A percentile compares a stretch with the other conserved stretches of the same genome.
Evolutionary conservation across 1,284 basidiomycete species (phyloP).

Genomic region (Trametes sp.): DNA sequence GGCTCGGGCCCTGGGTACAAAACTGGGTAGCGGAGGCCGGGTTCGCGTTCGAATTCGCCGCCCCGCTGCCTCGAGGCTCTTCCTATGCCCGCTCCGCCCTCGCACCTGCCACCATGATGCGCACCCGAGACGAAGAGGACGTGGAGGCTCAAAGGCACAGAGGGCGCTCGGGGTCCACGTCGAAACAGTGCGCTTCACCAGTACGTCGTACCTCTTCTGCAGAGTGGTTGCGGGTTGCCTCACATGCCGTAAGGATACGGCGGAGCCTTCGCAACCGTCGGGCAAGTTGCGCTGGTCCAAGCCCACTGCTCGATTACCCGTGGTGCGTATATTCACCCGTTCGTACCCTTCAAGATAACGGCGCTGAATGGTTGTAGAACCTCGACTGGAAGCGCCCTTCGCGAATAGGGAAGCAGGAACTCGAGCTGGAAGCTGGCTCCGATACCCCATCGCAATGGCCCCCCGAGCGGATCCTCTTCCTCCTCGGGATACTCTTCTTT

Average conservation of each 20-base stretch:
- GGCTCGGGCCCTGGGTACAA: not conserved
- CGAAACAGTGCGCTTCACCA: not conserved
- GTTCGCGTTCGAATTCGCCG: not conserved
- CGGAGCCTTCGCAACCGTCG: not conserved
- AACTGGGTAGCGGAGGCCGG: not conserved
- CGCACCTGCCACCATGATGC: constrained; percentile 1
- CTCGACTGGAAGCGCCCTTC: not conserved
- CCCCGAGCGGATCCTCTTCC: constrained; percentile 29
- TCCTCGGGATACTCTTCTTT: constrained; percentile 31
- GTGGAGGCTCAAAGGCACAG: not conserved
- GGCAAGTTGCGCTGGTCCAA: not conserved
- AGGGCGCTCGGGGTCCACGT: not conserved
- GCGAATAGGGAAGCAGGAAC: not conserved
- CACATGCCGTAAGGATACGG: not conserved
- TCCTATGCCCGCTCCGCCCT: not conserved
- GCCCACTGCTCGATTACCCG: not conserved
- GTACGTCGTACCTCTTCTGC: not conserved
- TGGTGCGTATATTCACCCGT: not conserved
- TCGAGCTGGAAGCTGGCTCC: constrained; percentile 16
- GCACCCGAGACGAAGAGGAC: not conserved
- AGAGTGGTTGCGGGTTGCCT: not conserved
- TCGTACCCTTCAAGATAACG: not conserved
- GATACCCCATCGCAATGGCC: constrained; percentile 28
- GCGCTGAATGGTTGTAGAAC: not conserved
- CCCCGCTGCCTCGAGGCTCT: not conserved